Conservation (phyloP, 768 basidiomycete species). For the Kwoniella dendrophila region DNA sequence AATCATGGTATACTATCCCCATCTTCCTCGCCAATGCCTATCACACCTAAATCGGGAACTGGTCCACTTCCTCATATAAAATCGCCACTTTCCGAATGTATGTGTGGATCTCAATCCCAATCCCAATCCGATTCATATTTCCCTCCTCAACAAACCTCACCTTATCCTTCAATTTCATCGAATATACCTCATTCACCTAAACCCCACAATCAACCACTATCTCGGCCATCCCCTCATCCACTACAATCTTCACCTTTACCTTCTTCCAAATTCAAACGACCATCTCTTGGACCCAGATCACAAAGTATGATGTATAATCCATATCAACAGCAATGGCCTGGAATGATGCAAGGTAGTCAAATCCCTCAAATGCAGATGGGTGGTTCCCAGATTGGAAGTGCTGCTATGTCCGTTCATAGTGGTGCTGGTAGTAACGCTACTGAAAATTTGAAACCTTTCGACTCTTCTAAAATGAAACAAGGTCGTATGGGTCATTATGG, state of each 20-base stretch:
- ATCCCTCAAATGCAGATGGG: slow-evolving; percentile 27
- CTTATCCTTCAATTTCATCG: slow-evolving; percentile 1
- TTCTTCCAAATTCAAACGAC: slow-evolving; percentile 9
- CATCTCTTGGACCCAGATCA: slow-evolving; percentile 6
- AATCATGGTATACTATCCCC: not conserved
- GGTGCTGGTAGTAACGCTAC: not conserved
- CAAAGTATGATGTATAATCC: slow-evolving; percentile 26
- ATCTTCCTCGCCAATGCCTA: not conserved
- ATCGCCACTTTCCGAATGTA: slow-evolving; percentile 19
- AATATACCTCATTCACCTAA: not conserved
- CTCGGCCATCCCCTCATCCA: slow-evolving; percentile 5
- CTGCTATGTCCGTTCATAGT: not conserved
- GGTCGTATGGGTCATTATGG: slow-evolving; percentile 51
- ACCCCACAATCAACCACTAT: not conserved
- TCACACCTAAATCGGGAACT: not conserved
- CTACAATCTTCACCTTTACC: slow-evolving; percentile 5
- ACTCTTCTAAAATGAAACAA: slow-evolving; percentile 42
- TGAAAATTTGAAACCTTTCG: slow-evolving; percentile 32
- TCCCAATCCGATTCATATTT: slow-evolving; percentile 11
- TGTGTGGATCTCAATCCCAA: not conserved
- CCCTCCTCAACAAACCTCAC: too few relatives aligned
- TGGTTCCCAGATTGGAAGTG: not conserved
- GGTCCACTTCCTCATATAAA: not conserved
- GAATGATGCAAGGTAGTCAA: slow-evolving; percentile 9
- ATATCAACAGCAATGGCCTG: slow-evolving; percentile 16